Evolutionary conservation across 2,329 filamentous ascomycete genomes (phyloP).

Genomic region (Xylaria sp.): DNA sequence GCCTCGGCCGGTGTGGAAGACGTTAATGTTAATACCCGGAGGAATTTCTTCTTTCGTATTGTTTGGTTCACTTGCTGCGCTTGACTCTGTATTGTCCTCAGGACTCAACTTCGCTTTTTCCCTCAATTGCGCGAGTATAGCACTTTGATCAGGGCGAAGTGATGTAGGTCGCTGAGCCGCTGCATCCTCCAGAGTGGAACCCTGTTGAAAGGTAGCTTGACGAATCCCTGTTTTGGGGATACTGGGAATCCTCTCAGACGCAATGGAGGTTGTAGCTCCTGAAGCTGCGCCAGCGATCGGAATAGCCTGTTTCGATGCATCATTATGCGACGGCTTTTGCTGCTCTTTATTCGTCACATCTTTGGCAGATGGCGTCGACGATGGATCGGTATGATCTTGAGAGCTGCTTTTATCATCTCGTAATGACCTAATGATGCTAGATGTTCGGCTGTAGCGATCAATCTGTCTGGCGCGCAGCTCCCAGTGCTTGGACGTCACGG

Average conservation of each 20-base stretch:
- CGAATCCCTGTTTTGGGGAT: slow-evolving; percentile 4
- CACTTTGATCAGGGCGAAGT: slow-evolving; percentile 32
- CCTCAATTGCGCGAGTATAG: slow-evolving; percentile 33
- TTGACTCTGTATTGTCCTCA: slow-evolving; percentile 8
- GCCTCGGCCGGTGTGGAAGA: slow-evolving; percentile 55
- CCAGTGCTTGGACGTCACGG: slow-evolving; percentile 67
- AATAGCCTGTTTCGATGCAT: slow-evolving; percentile 1
- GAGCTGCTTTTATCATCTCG: slow-evolving; percentile 31
- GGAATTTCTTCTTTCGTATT: slow-evolving; percentile 44
- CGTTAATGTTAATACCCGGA: slow-evolving; percentile 50
- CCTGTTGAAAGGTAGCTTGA: slow-evolving; percentile 18
- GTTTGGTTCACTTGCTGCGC: neutral
- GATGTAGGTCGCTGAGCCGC: slow-evolving; percentile 15
- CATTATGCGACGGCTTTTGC: slow-evolving; percentile 3
- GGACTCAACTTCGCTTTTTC: slow-evolving; percentile 8
- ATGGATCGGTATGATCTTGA: neutral
- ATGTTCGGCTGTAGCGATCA: slow-evolving; percentile 55
- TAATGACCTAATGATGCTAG: slow-evolving; percentile 49
- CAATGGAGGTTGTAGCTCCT: neutral
- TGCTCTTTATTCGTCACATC: slow-evolving; percentile 10
- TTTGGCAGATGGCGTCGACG: neutral
- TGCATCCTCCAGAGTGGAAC: slow-evolving; percentile 14
- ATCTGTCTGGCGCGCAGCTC: slow-evolving; percentile 62
- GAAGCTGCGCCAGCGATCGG: neutral
- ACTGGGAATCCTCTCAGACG: neutral